Evolutionary conservation across 768 basidiomycete genomes (phyloP).

Genomic region (Tremella mesenterica): DNA sequence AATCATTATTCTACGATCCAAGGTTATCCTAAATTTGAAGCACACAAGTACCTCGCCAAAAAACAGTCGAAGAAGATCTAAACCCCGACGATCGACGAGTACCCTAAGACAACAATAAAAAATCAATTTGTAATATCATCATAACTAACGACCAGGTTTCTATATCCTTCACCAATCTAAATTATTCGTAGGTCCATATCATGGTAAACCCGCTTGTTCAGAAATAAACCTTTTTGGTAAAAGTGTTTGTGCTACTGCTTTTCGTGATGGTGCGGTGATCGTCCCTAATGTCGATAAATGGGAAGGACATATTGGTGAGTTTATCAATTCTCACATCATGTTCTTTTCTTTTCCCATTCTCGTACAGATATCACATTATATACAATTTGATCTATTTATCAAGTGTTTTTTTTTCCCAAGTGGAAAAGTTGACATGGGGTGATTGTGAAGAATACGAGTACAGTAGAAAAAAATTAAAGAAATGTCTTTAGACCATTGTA

Average conservation of each 20-base stretch:
- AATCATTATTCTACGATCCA: no score
- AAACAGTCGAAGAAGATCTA: no score
- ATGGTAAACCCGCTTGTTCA: slow-evolving; percentile 85
- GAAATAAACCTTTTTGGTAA: slow-evolving; percentile 56
- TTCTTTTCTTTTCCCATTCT: no score
- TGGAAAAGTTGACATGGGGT: no score
- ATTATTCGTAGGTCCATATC: slow-evolving; percentile 73
- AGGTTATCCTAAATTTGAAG: no score
- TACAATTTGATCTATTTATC: no score
- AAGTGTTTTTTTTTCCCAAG: no score
- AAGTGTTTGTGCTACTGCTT: slow-evolving; percentile 84
- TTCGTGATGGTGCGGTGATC: slow-evolving; percentile 52
- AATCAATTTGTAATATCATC: background rate
- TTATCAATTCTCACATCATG: background rate
- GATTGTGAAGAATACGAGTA: background rate
- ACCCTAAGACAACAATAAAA: background rate
- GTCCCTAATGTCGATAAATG: slow-evolving; percentile 70
- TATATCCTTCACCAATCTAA: slow-evolving; percentile 51
- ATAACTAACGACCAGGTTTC: slow-evolving; percentile 57
- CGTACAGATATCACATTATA: no score
- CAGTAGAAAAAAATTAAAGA: background rate
- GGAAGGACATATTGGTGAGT: slow-evolving; percentile 71
- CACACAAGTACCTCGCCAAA: no score
- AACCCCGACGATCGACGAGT: no score
- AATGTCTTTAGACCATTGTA: background rate